phyloP scores from a whole-genome alignment of 2,329 filamentous ascomycete species.

The Aspergillus calidoustus region DNA sequence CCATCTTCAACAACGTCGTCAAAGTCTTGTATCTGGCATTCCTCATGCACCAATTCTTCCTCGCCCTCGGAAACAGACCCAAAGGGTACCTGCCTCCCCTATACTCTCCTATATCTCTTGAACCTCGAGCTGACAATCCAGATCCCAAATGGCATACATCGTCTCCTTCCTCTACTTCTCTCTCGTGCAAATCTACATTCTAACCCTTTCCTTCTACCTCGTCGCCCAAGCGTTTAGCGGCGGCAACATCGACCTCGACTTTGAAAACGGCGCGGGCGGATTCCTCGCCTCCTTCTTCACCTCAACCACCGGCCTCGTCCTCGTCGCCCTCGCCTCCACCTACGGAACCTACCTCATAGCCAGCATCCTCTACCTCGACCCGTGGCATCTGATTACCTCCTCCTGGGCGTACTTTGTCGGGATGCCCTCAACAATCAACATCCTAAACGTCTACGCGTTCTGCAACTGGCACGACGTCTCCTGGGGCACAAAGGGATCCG shows the following conservation, averaged over 20 bases:
- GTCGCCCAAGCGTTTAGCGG: constrained; percentile 80
- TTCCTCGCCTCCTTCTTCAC: constrained; percentile 85
- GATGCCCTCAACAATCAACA: constrained; percentile 98
- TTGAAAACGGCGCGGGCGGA: constrained; percentile 62
- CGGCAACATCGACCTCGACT: constrained; percentile 64
- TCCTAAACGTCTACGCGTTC: constrained; percentile 98
- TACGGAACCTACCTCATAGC: constrained; percentile 97
- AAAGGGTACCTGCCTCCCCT: constrained; percentile 62
- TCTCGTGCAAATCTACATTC: constrained; percentile 86
- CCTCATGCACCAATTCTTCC: constrained; percentile 91
- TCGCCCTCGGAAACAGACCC: constrained; percentile 93
- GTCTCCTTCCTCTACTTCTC: constrained; percentile 86
- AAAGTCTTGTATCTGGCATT: constrained; percentile 93
- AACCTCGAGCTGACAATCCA: background rate
- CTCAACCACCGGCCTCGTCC: constrained; percentile 82
- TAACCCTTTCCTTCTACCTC: constrained; percentile 85
- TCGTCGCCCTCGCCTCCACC: constrained; percentile 89
- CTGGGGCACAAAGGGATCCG: constrained; percentile 98
- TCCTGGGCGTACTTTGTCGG: constrained; percentile 91
- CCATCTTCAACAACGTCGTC: constrained; percentile 86
- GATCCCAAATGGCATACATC: constrained; percentile 86
- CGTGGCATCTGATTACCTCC: constrained; percentile 99
- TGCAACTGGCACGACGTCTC: constrained; percentile 99
- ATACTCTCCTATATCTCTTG: too few relatives aligned
- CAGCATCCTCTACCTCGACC: constrained; percentile 96